phyloP scores from a whole-genome alignment of 371 early-diverging fungal genomes.

The Mucor sp. region DNA sequence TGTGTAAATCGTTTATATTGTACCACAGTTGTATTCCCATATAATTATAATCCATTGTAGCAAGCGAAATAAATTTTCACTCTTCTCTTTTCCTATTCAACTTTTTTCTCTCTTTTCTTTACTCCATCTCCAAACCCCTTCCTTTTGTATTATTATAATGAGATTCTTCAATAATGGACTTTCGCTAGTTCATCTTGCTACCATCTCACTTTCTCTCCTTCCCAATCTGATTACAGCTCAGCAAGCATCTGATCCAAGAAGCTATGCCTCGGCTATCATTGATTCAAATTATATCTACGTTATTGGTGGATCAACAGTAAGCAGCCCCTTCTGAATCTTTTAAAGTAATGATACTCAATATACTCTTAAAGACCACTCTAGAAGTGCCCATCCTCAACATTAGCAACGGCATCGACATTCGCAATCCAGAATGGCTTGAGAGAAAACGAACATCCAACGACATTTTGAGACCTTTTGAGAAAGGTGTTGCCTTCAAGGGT shows the following conservation, averaged over 20 bases:
- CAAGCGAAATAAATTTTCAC: background rate
- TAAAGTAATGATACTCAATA: background rate
- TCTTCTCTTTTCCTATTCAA: slow-evolving; percentile 4
- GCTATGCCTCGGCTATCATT: slow-evolving; percentile 16
- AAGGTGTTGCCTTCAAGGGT: slow-evolving; percentile 40
- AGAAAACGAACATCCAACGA: background rate
- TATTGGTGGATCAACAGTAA: slow-evolving; percentile 34
- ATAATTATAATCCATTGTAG: background rate
- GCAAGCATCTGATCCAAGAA: slow-evolving; percentile 10
- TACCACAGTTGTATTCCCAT: slow-evolving; percentile 15
- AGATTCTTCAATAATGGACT: slow-evolving; percentile 6
- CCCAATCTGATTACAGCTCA: slow-evolving; percentile 4
- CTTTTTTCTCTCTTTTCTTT: slow-evolving; percentile 1
- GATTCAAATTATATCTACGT: slow-evolving; percentile 15
- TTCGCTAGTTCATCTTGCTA: slow-evolving; percentile 12
- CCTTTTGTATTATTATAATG: slow-evolving; percentile 10
- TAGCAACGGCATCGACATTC: slow-evolving; percentile 22
- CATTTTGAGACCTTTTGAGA: slow-evolving; percentile 20
- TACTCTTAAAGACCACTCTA: slow-evolving; percentile 18
- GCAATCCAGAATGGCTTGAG: slow-evolving; percentile 25
- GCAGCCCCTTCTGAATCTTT: background rate
- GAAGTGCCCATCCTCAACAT: slow-evolving; percentile 34
- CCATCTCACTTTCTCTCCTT: slow-evolving; percentile 4
- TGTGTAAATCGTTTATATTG: slow-evolving; percentile 5
- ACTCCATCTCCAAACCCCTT: background rate